Evolutionary conservation across 2,329 filamentous ascomycete genomes (phyloP).

Genomic region (Cladosporium sp.): DNA sequence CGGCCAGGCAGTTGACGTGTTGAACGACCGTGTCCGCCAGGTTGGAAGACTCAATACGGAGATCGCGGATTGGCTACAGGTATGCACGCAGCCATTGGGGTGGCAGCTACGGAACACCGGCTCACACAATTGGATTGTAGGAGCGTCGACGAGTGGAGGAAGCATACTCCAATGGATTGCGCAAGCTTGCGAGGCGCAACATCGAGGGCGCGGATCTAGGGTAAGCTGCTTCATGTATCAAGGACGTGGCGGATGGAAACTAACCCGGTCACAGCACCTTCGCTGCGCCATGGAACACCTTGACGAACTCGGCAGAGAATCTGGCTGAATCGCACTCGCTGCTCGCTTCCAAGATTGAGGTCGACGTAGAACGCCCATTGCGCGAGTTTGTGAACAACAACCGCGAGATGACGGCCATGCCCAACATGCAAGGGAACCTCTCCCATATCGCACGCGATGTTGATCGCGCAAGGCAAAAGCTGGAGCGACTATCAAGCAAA

Average conservation of each 20-base stretch:
- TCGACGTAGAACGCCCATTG: slow-evolving; percentile 80
- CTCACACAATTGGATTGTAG: slow-evolving; percentile 45
- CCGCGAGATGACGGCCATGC: slow-evolving; percentile 73
- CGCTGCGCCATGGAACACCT: slow-evolving; percentile 82
- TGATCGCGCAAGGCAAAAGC: slow-evolving; percentile 76
- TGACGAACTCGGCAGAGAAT: slow-evolving; percentile 72
- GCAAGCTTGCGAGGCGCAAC: slow-evolving; percentile 64
- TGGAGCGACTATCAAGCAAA: slow-evolving; percentile 79
- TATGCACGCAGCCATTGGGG: slow-evolving; percentile 40
- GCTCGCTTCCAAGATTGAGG: slow-evolving; percentile 76
- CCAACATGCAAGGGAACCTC: slow-evolving; percentile 77
- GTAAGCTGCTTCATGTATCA: slow-evolving; percentile 52
- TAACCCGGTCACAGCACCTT: slow-evolving; percentile 64
- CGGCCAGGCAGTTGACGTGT: slow-evolving; percentile 70
- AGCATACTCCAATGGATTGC: slow-evolving; percentile 75
- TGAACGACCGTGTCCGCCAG: slow-evolving; percentile 83
- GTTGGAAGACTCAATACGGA: slow-evolving; percentile 83
- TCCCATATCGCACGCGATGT: slow-evolving; percentile 76
- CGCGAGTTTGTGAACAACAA: slow-evolving; percentile 69
- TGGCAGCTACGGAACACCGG: not conserved
- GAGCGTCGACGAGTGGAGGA: slow-evolving; percentile 92
- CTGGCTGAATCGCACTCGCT: slow-evolving; percentile 79
- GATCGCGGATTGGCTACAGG: slow-evolving; percentile 95
- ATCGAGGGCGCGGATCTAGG: slow-evolving; percentile 72
- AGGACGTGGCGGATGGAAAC: slow-evolving; percentile 9